Percentiles rank a stretch among this genome's conserved stretches.
These are phyloP conservation scores for Primulina tabacum DNA, from an alignment of 257 asterid genomes.

Conservation along the genomic window DNA sequence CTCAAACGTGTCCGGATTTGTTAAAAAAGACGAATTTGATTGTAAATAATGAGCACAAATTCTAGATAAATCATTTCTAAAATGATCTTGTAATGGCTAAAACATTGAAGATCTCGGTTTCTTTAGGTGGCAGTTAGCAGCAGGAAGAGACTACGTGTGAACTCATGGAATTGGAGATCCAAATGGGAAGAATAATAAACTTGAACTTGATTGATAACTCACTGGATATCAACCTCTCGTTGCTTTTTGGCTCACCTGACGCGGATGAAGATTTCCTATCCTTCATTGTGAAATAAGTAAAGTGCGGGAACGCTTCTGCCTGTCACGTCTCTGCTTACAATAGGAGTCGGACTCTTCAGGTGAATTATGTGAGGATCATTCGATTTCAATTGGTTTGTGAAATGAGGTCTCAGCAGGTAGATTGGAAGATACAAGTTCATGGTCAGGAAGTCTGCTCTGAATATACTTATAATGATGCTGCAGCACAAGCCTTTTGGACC, in stretches of 20 bases:
- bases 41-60: no score
- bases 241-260: conserved; percentile 85
- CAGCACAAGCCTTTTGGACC: conserved; percentile 99
- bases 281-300: conserved; percentile 75
- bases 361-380: conserved; percentile 92
- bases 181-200: conserved; percentile 58
- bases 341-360: conserved; percentile 97
- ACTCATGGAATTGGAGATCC: conserved; percentile 29
- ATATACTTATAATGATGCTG: conserved; percentile 82
- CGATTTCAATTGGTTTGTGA: conserved; percentile 93
- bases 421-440: conserved; percentile 91
- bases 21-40: no score
- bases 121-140: no score
- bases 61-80: no score
- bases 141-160: no score
- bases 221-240: conserved; percentile 73
- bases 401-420: conserved; percentile 95
- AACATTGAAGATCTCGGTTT: no score
- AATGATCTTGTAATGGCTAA: no score
- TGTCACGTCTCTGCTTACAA: conserved; percentile 93
- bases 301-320: conserved; percentile 61
- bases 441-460: conserved; percentile 92
- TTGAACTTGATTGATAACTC: conserved; percentile 74
- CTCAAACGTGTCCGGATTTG: no score
- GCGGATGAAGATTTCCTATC: conserved; percentile 88